A percentile compares a stretch with the other conserved stretches of the same genome.
phyloP scores from a whole-genome alignment of 1,284 basidiomycete genomes.

The Cryptococcus wingfieldii region DNA sequence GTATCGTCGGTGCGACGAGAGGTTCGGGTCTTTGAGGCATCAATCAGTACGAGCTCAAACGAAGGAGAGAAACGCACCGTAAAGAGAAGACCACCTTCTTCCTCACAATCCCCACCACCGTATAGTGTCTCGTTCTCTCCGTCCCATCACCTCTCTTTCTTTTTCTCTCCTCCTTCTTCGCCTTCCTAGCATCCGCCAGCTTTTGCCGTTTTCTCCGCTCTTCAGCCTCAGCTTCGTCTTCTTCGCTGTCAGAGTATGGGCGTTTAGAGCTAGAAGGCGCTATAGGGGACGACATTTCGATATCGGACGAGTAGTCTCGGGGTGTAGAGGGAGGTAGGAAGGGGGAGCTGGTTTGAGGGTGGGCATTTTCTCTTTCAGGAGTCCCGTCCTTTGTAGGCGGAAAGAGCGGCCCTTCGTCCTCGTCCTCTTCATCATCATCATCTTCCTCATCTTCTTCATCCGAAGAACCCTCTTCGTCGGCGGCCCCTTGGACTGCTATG shows the following conservation, averaged over 20 bases:
- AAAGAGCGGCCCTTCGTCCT: neutral
- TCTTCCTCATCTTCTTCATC: conserved; percentile 17
- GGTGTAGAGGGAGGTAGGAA: conserved; percentile 18
- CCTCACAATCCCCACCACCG: conserved; percentile 45
- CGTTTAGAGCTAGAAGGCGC: conserved; percentile 8
- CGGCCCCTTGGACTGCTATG: conserved; percentile 13
- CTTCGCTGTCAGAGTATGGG: conserved; percentile 21
- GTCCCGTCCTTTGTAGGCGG: conserved; percentile 4
- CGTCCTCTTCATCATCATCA: conserved; percentile 5
- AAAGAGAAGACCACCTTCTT: conserved; percentile 48
- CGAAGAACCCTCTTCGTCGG: conserved; percentile 13
- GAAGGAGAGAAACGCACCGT: conserved; percentile 28
- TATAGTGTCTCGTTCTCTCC: conserved; percentile 41
- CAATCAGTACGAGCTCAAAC: neutral
- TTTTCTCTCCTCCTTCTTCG: conserved; percentile 5
- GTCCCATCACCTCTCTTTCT: conserved; percentile 8
- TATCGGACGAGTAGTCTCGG: conserved; percentile 44
- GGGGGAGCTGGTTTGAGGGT: conserved; percentile 20
- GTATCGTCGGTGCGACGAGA: conserved; percentile 43
- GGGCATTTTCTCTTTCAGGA: conserved; percentile 21
- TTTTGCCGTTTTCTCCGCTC: conserved; percentile 1
- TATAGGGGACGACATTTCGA: conserved; percentile 26
- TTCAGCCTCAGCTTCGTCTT: conserved; percentile 4
- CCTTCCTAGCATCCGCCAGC: conserved; percentile 5
- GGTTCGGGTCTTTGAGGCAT: conserved; percentile 40